Conservation (phyloP, 2,329 filamentous ascomycete species). For the Cryphonectria carpinicola region DNA sequence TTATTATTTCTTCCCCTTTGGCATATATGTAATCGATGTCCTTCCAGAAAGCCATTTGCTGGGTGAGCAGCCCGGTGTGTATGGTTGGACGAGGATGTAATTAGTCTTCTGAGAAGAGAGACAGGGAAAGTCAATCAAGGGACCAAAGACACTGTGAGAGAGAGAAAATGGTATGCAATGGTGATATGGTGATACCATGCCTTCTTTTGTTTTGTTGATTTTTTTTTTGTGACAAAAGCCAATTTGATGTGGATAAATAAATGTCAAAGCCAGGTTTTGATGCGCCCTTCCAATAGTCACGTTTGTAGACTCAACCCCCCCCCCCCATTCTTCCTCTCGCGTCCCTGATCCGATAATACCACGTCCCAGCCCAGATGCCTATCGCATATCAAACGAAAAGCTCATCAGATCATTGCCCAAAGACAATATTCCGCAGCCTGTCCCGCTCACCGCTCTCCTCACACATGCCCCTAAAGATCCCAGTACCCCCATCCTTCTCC, state of each 20-base stretch:
- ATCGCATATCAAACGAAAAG: background rate
- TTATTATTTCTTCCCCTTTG: no score
- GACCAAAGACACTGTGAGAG: background rate
- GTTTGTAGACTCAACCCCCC: background rate
- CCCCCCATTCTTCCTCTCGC: no score
- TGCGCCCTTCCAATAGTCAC: background rate
- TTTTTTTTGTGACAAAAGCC: background rate
- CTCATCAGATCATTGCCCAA: constrained; percentile 32
- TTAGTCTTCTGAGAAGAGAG: background rate
- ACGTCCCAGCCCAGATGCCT: background rate
- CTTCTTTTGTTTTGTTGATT: no score
- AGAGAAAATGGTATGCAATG: background rate
- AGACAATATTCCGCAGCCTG: constrained; percentile 52
- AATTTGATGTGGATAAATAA: background rate
- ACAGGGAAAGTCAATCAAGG: background rate
- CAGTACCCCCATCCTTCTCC: constrained; percentile 46
- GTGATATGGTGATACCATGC: background rate
- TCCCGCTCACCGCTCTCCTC: constrained; percentile 63
- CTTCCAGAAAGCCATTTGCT: background rate
- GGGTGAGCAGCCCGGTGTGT: constrained; percentile 1
- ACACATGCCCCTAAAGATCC: constrained; percentile 67
- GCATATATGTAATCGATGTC: background rate
- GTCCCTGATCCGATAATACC: background rate
- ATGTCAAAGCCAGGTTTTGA: background rate
- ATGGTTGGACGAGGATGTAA: background rate